phyloP scores from a whole-genome alignment of 2,329 filamentous ascomycete species.

The Colletotrichum spaethianum region DNA sequence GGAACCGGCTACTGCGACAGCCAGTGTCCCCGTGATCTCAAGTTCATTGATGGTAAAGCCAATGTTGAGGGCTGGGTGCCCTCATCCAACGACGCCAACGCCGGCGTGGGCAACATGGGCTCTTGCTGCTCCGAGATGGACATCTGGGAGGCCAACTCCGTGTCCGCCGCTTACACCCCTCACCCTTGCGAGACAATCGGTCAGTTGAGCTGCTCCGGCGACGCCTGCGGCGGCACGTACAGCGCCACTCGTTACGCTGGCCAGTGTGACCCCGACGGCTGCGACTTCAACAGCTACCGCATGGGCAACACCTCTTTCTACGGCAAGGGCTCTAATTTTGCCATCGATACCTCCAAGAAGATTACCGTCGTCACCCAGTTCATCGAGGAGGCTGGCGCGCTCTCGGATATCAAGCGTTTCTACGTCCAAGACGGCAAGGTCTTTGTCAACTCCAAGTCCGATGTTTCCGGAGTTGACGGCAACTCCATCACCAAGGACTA shows the following conservation, averaged over 20 bases:
- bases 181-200: slow-evolving; percentile 71
- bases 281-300: slow-evolving; percentile 79
- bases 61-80: slow-evolving; percentile 66
- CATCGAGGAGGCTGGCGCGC: slow-evolving; percentile 61
- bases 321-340: slow-evolving; percentile 65
- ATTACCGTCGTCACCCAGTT: slow-evolving; percentile 80
- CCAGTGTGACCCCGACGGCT: slow-evolving; percentile 78
- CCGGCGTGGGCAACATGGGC: slow-evolving; percentile 65
- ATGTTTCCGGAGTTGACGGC: slow-evolving; percentile 54
- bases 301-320: slow-evolving; percentile 76
- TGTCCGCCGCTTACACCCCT: slow-evolving; percentile 75
- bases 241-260: slow-evolving; percentile 70
- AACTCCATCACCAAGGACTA: slow-evolving; percentile 69
- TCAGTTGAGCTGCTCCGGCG: slow-evolving; percentile 65
- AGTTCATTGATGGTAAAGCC: slow-evolving; percentile 71
- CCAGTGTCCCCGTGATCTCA: slow-evolving; percentile 68
- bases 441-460: slow-evolving; percentile 67
- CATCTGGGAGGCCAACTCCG: slow-evolving; percentile 75
- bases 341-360: slow-evolving; percentile 71
- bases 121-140: slow-evolving; percentile 77
- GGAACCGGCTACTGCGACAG: slow-evolving; percentile 70
- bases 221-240: slow-evolving; percentile 68
- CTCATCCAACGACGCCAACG: slow-evolving; percentile 67
- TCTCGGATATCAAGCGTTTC: slow-evolving; percentile 74
- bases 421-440: slow-evolving; percentile 75